Conservation (phyloP, 306 rosid genomes). For the Cicer bijugum region DNA sequence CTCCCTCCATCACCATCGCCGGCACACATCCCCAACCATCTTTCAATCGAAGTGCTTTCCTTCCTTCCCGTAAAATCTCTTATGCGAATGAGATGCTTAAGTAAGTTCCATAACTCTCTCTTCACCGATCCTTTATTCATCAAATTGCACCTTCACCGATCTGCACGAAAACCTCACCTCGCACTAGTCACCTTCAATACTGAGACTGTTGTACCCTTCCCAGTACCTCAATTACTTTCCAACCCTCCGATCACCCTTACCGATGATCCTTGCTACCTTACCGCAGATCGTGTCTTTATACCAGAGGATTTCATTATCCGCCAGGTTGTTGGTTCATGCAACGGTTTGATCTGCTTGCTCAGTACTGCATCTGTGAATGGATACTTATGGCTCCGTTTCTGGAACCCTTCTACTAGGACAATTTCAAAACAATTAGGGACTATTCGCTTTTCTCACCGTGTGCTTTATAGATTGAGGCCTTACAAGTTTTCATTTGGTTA, state of each 20-base stretch:
- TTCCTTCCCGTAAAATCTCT: background rate
- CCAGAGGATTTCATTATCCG: background rate
- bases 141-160: background rate
- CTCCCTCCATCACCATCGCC: background rate
- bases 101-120: background rate
- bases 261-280: background rate
- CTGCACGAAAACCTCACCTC: background rate
- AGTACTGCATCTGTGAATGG: background rate
- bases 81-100: background rate
- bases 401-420: background rate
- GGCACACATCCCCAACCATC: background rate
- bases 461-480: too few relatives aligned
- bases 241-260: background rate
- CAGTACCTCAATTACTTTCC: background rate
- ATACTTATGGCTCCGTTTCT: background rate
- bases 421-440: background rate
- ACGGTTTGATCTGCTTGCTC: background rate
- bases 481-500: background rate
- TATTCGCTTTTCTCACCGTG: too few relatives aligned
- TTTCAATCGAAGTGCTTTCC: background rate
- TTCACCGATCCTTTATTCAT: background rate
- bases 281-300: background rate
- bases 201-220: background rate
- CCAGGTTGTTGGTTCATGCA: background rate
- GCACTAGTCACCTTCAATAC: too few relatives aligned